Conservation (phyloP, 805 yeast species). For the Alloascoidea africana region DNA sequence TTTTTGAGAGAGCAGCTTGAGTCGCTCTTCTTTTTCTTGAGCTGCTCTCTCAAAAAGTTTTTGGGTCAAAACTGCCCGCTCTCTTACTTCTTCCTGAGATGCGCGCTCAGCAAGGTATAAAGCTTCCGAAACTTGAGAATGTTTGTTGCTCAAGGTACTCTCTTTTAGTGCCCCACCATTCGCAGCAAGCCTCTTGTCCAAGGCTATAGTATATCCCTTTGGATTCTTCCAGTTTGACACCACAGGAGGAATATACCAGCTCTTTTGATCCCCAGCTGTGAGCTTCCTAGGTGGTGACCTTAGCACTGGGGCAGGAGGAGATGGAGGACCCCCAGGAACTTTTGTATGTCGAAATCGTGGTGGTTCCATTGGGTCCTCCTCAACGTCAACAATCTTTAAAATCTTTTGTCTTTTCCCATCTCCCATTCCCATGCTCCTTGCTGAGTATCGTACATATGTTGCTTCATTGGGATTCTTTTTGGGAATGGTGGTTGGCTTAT, state of each 20-base stretch:
- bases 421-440: constrained; percentile 21
- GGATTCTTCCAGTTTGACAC: constrained; percentile 94
- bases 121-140: constrained; percentile 53
- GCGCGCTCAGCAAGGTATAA: constrained; percentile 50
- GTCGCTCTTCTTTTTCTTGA: constrained; percentile 32
- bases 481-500: constrained; percentile 14
- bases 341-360: constrained; percentile 59
- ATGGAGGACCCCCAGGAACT: constrained; percentile 53
- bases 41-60: constrained; percentile 34
- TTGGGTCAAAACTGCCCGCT: constrained; percentile 33
- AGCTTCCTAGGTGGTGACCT: constrained; percentile 33
- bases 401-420: constrained; percentile 24
- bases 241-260: constrained; percentile 84
- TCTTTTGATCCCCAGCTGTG: constrained; percentile 56
- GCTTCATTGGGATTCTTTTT: constrained; percentile 19
- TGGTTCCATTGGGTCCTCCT: constrained; percentile 79
- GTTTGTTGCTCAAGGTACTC: constrained; percentile 35
- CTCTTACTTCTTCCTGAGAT: constrained; percentile 39
- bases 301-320: constrained; percentile 56
- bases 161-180: constrained; percentile 22
- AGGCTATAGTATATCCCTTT: constrained; percentile 69
- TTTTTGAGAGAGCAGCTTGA: constrained; percentile 32
- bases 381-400: constrained; percentile 50
- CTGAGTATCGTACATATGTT: constrained; percentile 29
- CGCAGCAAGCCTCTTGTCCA: constrained; percentile 62